Conservation (phyloP, 352 stramenopile species). For the Globisporangium solare region DNA sequence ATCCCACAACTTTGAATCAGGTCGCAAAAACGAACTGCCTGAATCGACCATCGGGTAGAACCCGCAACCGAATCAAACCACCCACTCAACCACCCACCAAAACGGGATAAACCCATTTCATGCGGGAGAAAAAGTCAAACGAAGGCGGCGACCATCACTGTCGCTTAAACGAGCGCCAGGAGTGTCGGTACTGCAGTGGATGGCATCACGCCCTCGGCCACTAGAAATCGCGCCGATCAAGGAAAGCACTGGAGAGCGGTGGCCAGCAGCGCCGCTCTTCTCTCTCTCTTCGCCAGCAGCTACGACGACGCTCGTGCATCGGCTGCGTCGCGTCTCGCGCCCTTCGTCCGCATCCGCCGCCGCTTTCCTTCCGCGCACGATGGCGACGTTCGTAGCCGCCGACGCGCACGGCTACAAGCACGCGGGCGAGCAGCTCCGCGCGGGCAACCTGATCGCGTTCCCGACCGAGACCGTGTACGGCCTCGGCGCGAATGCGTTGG, state of each 20-base stretch:
- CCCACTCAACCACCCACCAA: background rate
- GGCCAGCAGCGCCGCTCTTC: background rate
- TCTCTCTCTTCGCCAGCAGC: slow-evolving; percentile 2
- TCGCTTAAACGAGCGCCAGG: background rate
- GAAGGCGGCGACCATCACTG: background rate
- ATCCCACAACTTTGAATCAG: too few species aligned
- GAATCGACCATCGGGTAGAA: too few species aligned
- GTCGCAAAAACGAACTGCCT: too few species aligned
- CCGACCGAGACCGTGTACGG: slow-evolving; percentile 99
- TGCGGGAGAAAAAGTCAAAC: background rate
- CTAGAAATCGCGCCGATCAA: background rate
- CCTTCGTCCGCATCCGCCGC: background rate
- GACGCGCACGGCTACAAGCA: slow-evolving; percentile 39
- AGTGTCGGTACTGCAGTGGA: background rate
- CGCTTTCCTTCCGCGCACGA: background rate
- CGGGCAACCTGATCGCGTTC: slow-evolving; percentile 90
- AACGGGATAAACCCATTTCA: background rate
- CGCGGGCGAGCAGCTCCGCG: slow-evolving; percentile 63
- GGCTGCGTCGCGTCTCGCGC: background rate
- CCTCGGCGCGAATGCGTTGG: slow-evolving; percentile 95
- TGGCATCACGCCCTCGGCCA: background rate
- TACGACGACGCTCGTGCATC: background rate
- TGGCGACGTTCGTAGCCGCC: slow-evolving; percentile 30
- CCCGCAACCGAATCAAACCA: too few species aligned
- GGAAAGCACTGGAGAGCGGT: background rate